Percentiles rank a stretch among this genome's conserved stretches.
Conservation (phyloP, 179 eudicot genomes). For the Patellifolia procumbens region DNA sequence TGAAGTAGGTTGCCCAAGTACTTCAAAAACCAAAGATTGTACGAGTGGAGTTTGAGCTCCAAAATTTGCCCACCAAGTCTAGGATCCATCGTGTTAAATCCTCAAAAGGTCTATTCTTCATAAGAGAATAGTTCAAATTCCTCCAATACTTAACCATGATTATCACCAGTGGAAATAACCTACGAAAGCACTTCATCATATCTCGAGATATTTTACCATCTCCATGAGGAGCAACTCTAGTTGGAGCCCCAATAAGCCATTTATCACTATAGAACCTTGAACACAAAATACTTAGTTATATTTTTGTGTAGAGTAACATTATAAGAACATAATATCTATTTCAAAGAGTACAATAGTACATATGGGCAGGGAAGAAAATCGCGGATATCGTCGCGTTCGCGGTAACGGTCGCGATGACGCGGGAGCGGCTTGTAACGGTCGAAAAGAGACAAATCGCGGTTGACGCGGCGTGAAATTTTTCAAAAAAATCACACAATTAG, state of each 20-base stretch:
- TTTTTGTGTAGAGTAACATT: not conserved
- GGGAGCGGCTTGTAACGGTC: no score
- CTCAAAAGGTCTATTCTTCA: no score
- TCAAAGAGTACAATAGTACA: not conserved
- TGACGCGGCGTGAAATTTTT: no score
- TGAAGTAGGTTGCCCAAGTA: no score
- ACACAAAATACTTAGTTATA: not conserved
- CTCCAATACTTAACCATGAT: not conserved
- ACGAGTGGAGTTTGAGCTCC: conserved; percentile 12
- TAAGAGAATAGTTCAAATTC: not conserved
- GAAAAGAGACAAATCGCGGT: no score
- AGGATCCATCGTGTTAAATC: not conserved
- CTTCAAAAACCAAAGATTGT: conserved; percentile 6
- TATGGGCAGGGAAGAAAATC: no score
- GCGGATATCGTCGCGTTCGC: no score
- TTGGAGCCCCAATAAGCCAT: conserved; percentile 12
- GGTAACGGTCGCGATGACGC: no score
- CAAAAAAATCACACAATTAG: no score
- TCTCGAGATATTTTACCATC: not conserved
- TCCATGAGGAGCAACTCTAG: conserved; percentile 8
- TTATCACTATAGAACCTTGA: conserved; percentile 16
- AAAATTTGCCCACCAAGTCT: conserved; percentile 15
- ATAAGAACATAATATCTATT: no score
- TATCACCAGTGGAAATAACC: not conserved
- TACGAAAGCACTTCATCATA: conserved; percentile 3